Conservation (phyloP, 2,329 filamentous ascomycete species). For the Colletotrichum orbiculare region DNA sequence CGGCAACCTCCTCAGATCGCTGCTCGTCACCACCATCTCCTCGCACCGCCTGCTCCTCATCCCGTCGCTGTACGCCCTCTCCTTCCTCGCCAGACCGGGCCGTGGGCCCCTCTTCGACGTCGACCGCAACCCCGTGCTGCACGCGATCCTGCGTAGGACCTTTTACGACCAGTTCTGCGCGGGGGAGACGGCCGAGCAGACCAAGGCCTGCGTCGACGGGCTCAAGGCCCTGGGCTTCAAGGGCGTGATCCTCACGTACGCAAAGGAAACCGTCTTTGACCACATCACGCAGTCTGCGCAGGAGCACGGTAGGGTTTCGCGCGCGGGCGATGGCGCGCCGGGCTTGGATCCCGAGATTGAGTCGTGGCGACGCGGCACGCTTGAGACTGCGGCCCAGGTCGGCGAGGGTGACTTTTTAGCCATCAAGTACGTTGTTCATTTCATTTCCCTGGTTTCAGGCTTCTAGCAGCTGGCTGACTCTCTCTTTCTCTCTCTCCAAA, state of each 20-base stretch:
- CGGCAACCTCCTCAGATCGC: constrained; percentile 50
- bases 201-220: constrained; percentile 54
- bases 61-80: constrained; percentile 50
- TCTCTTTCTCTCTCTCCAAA: constrained; percentile 34
- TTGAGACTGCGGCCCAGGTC: constrained; percentile 47
- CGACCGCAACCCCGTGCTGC: constrained; percentile 61
- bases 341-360: constrained; percentile 47
- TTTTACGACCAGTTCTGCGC: constrained; percentile 68
- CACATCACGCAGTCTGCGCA: constrained; percentile 42
- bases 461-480: background rate
- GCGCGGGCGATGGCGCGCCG: constrained; percentile 1
- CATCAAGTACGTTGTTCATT: constrained; percentile 47
- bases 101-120: constrained; percentile 51
- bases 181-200: constrained; percentile 59
- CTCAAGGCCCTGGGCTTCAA: constrained; percentile 62
- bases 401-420: constrained; percentile 49
- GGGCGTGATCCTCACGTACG: constrained; percentile 68
- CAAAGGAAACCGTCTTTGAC: constrained; percentile 55
- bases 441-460: background rate
- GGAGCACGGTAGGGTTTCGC: constrained; percentile 21
- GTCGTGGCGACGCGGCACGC: constrained; percentile 47
- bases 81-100: constrained; percentile 50
- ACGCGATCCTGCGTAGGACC: constrained; percentile 59
- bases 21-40: constrained; percentile 58
- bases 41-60: constrained; percentile 55